These are phyloP conservation scores for Testicularia cyperi DNA, from an alignment of 1,284 basidiomycete species.

Conservation along the genomic window DNA sequence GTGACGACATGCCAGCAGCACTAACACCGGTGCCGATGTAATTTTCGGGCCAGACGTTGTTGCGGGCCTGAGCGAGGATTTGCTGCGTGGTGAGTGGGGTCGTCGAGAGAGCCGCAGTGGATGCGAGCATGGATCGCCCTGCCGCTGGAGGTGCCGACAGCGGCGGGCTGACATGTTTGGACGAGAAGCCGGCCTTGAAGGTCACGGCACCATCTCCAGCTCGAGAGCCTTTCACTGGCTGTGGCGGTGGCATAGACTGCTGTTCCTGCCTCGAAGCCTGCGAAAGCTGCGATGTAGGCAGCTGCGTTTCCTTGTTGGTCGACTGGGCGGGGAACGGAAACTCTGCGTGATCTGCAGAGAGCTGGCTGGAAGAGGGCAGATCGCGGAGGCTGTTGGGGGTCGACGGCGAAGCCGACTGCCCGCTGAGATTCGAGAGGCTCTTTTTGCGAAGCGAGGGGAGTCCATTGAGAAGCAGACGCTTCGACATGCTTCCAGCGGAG, in stretches of 20 bases:
- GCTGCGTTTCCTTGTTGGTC: too few relatives aligned
- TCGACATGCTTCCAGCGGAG: conserved; percentile 9
- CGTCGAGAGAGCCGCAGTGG: too few relatives aligned
- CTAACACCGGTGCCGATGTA: conserved; percentile 26
- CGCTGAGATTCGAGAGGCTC: conserved; percentile 29
- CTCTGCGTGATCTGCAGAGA: conserved; percentile 7
- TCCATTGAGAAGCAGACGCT: conserved; percentile 16
- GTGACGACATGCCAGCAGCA: conserved; percentile 20
- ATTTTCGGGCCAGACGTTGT: conserved; percentile 27
- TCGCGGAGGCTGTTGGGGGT: conserved; percentile 8
- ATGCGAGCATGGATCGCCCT: too few relatives aligned
- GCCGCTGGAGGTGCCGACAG: too few relatives aligned
- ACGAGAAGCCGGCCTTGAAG: too few relatives aligned
- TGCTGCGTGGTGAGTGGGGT: conserved; percentile 32
- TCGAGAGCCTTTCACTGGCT: too few relatives aligned
- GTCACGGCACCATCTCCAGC: too few relatives aligned
- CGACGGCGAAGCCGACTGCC: conserved; percentile 12
- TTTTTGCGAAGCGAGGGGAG: conserved; percentile 37
- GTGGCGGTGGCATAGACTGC: too few relatives aligned
- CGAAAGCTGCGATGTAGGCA: conserved; percentile 4
- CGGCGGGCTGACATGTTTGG: too few relatives aligned
- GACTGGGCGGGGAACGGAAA: conserved; percentile 16
- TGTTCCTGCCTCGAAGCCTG: too few relatives aligned
- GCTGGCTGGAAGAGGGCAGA: conserved; percentile 6
- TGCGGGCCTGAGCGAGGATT: conserved; percentile 27